phyloP scores from a whole-genome alignment of 768 basidiomycete species.

The Coprinellus micaceus region DNA sequence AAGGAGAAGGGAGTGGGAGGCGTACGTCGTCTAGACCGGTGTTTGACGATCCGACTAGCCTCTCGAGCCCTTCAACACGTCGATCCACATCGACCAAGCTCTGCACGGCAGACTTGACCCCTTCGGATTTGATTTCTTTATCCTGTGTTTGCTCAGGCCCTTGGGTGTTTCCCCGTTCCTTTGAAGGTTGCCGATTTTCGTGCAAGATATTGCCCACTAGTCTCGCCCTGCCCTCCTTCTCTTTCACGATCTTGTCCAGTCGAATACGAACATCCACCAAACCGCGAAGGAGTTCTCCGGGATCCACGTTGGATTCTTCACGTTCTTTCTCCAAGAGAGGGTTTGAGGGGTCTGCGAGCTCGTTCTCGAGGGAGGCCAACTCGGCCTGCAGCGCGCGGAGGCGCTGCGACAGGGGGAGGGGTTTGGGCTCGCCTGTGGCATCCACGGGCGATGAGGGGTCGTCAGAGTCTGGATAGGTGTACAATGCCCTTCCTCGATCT shows the following conservation, averaged over 20 bases:
- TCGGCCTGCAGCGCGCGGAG: constrained; percentile 72
- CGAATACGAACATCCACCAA: constrained; percentile 71
- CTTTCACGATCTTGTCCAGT: constrained; percentile 62
- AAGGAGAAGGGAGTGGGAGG: too few relatives aligned
- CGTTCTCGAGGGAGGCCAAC: constrained; percentile 72
- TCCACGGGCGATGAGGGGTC: constrained; percentile 41
- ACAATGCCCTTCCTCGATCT: constrained; percentile 57
- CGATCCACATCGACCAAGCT: constrained; percentile 73
- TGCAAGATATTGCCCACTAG: constrained; percentile 58
- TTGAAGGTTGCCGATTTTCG: constrained; percentile 22
- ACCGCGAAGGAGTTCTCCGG: constrained; percentile 72
- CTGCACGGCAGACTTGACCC: constrained; percentile 38
- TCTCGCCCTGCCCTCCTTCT: constrained; percentile 61
- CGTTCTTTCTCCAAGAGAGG: constrained; percentile 58
- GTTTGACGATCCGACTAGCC: constrained; percentile 76
- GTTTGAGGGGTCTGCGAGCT: constrained; percentile 79
- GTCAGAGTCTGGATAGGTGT: constrained; percentile 67
- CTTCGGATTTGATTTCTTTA: constrained; percentile 8
- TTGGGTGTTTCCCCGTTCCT: constrained; percentile 3
- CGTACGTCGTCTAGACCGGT: constrained; percentile 79
- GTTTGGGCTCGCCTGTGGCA: constrained; percentile 27
- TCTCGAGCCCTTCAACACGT: constrained; percentile 81
- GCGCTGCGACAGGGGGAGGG: constrained; percentile 52
- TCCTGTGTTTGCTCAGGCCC: constrained; percentile 7
- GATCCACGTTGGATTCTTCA: constrained; percentile 60